These are phyloP conservation scores for Biscutella laevigata DNA, from an alignment of 441 rosid genomes.

Conservation along the genomic window DNA sequence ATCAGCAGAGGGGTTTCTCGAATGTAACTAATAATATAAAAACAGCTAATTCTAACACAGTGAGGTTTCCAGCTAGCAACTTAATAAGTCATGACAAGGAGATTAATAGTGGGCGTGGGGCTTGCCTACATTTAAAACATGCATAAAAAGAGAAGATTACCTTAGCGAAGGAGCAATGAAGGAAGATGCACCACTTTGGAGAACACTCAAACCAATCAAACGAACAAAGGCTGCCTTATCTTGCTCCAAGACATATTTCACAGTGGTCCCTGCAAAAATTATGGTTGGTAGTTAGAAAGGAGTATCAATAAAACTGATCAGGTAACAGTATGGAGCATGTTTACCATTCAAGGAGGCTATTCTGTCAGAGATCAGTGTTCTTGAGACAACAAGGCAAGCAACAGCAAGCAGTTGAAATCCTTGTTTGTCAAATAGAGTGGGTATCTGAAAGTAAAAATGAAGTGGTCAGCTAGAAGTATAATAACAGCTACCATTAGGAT, in stretches of 20 bases:
- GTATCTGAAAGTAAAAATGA: slow-evolving; percentile 53
- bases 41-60: neutral
- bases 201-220: slow-evolving; percentile 81
- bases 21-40: slow-evolving; percentile 1
- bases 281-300: neutral
- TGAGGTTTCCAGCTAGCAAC: neutral
- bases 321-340: neutral
- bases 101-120: neutral
- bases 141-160: slow-evolving; percentile 30
- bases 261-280: slow-evolving; percentile 72
- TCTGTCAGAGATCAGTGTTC: slow-evolving; percentile 94
- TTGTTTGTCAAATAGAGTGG: slow-evolving; percentile 83
- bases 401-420: slow-evolving; percentile 85
- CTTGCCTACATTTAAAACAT: neutral
- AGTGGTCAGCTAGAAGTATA: slow-evolving; percentile 10
- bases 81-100: neutral
- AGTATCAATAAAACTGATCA: slow-evolving; percentile 1
- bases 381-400: slow-evolving; percentile 78
- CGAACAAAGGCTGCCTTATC: slow-evolving; percentile 75
- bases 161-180: slow-evolving; percentile 89
- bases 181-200: slow-evolving; percentile 94
- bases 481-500: neutral
- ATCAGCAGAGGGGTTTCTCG: neutral
- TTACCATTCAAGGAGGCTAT: slow-evolving; percentile 94
- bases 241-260: slow-evolving; percentile 93